Base-by-base conservation (phyloP, 2,329 filamentous ascomycete species). In the Aspergillus cejpii region DNA sequence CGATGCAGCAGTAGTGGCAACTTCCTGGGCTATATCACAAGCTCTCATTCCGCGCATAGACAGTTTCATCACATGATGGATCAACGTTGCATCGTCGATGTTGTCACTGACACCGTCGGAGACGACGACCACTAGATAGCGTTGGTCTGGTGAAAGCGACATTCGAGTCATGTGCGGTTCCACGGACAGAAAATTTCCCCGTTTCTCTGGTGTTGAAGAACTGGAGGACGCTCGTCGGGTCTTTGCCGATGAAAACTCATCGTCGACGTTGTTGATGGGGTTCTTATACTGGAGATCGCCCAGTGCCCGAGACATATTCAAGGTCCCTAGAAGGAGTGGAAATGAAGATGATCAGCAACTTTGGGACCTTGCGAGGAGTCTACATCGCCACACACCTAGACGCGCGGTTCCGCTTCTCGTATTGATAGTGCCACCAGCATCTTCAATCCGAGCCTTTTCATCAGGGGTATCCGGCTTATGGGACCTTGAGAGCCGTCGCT, bases 221-320 rank as follows among this genome's bases (percentile, higher is more conserved):
- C 41, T 48, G 19, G 53, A 49, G 14, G 54, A 53, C 19, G 54
- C 55, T 12, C 52, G 56, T 46, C 50, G 48, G 14, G 45, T 43
- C 37, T 45, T 51, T n/a, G 42, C 28, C 5, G 40, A 28, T 4
- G 44, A 43, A 19, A 20, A 38, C 2, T 48, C 40, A 28, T 58
- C 46, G 14, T 50, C 44, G 5, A 53, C 36, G 2, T 43, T 57
- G 41, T 64, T 65, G 20, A 65, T 55, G 17, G 63, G 63, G 33
- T 62, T 60, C 41, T 66, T 66, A 50, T 66, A 66, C 48, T 64
- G 63, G 19, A 66, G 50, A 43, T 65, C 63, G 3, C 63, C 63
- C n/a, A 65, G 41, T 17, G 63, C 62, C 21, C 63, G 61, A 17
- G 63, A 66, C 59, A 66, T 65, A 37, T 66, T 65, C 37, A 66